Conservation (phyloP, 306 rosid species). For the Vachellia pachyceras region DNA sequence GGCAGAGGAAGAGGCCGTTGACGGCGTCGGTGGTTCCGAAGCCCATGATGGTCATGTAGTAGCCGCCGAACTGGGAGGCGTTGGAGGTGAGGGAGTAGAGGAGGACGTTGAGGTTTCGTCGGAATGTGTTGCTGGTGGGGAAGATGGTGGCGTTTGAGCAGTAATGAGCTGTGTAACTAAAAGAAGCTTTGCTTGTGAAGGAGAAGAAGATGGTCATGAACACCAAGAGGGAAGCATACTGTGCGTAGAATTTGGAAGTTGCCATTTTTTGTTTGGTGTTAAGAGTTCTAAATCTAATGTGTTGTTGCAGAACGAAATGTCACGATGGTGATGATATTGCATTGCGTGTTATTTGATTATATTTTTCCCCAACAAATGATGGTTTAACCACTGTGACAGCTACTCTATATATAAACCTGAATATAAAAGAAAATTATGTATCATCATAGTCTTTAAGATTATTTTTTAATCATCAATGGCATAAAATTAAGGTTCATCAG, state of each 20-base stretch:
- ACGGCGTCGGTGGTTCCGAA: background rate
- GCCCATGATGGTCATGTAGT: slow-evolving; percentile 32
- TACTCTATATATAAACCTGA: too few species aligned
- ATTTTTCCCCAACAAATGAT: background rate
- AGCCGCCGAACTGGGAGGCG: slow-evolving; percentile 25
- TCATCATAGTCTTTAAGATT: too few species aligned
- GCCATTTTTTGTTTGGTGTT: slow-evolving; percentile 20
- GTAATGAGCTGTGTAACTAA: background rate
- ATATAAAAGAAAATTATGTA: too few species aligned
- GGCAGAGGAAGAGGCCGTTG: slow-evolving; percentile 8
- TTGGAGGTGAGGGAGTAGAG: background rate
- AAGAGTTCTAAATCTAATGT: background rate
- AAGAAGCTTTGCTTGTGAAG: background rate
- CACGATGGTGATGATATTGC: background rate
- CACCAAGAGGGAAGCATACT: background rate
- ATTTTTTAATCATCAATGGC: background rate
- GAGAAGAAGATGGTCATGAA: background rate
- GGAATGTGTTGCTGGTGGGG: slow-evolving; percentile 18
- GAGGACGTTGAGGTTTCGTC: background rate
- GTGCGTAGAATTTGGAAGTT: background rate
- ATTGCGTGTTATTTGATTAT: too few species aligned
- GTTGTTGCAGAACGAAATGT: background rate
- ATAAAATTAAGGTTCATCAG: background rate
- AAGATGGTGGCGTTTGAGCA: slow-evolving; percentile 40
- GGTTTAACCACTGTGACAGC: background rate